Evolutionary conservation across 2,329 filamentous ascomycete species (phyloP).

Genomic region (Diaporthe batatas): DNA sequence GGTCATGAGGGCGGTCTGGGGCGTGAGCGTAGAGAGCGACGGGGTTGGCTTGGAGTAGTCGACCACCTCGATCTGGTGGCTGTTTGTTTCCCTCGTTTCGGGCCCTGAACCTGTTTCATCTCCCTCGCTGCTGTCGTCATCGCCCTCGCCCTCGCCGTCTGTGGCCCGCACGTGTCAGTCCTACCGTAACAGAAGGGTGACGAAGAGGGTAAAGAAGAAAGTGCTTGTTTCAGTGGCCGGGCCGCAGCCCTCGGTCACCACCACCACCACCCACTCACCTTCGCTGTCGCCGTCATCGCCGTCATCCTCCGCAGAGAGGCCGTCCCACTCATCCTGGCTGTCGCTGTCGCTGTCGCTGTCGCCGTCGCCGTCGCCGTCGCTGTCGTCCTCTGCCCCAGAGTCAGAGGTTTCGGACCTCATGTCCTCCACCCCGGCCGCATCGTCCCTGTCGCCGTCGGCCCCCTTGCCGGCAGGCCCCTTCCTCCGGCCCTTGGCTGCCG

Average conservation of each 20-base stretch:
- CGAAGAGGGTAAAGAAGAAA: neutral
- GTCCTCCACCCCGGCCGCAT: constrained; percentile 47
- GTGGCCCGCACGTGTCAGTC: constrained; percentile 26
- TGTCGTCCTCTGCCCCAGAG: constrained; percentile 44
- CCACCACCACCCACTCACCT: constrained; percentile 34
- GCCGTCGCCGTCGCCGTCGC: constrained; percentile 44
- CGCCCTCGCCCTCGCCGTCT: constrained; percentile 44
- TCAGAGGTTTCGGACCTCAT: constrained; percentile 40
- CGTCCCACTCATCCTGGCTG: constrained; percentile 71
- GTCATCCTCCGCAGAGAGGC: constrained; percentile 68
- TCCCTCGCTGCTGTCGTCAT: constrained; percentile 47
- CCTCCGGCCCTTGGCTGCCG: constrained; percentile 8
- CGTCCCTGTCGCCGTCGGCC: constrained; percentile 47
- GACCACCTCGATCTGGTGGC: constrained; percentile 67
- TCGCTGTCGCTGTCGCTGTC: constrained; percentile 10
- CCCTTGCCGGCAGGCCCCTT: constrained; percentile 52
- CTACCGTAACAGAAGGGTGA: neutral
- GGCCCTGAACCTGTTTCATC: constrained; percentile 44
- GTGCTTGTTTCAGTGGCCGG: constrained; percentile 21
- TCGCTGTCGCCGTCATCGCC: constrained; percentile 42
- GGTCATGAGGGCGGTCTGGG: constrained; percentile 61
- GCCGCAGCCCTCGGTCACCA: neutral
- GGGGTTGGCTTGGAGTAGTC: constrained; percentile 65
- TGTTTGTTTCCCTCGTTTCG: constrained; percentile 42
- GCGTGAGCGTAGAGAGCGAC: constrained; percentile 49